These are phyloP conservation scores for Starmerella lactis-condensi DNA, from an alignment of 805 yeast genomes.

Conservation along the genomic window DNA sequence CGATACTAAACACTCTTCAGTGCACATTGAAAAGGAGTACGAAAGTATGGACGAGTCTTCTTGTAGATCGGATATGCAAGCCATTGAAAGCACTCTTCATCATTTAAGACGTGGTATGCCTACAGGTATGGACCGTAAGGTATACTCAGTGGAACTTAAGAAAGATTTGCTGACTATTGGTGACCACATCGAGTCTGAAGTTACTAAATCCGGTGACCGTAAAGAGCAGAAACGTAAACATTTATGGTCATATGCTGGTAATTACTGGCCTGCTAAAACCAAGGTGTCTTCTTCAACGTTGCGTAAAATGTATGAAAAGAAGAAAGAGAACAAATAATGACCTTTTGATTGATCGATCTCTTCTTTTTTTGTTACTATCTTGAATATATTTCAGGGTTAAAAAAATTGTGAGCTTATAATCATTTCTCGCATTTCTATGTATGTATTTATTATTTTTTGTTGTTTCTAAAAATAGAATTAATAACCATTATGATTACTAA, in stretches of 20 bases:
- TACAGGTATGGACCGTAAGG: slow-evolving; percentile 53
- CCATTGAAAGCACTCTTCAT: slow-evolving; percentile 48
- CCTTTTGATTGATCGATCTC: too few relatives aligned
- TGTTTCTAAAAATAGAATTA: too few relatives aligned
- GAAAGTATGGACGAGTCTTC: slow-evolving; percentile 61
- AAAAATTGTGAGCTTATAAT: too few relatives aligned
- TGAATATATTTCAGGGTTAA: too few relatives aligned
- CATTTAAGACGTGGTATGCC: slow-evolving; percentile 47
- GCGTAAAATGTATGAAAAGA: slow-evolving; percentile 46
- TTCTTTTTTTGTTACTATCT: too few relatives aligned
- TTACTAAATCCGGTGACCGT: slow-evolving; percentile 20
- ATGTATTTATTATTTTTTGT: too few relatives aligned
- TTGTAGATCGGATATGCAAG: slow-evolving; percentile 43
- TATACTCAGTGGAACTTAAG: slow-evolving; percentile 56
- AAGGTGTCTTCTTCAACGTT: slow-evolving; percentile 46
- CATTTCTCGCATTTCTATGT: too few relatives aligned
- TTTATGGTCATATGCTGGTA: slow-evolving; percentile 67
- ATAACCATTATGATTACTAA: too few relatives aligned
- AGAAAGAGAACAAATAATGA: slow-evolving; percentile 7
- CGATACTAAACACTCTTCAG: slow-evolving; percentile 1
- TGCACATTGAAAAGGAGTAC: slow-evolving; percentile 32
- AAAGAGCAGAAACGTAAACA: slow-evolving; percentile 35
- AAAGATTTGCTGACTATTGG: slow-evolving; percentile 57
- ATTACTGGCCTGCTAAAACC: slow-evolving; percentile 63
- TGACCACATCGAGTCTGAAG: slow-evolving; percentile 37